phyloP scores from a whole-genome alignment of 2,329 filamentous ascomycete genomes.

The Neonectria magnoliae region DNA sequence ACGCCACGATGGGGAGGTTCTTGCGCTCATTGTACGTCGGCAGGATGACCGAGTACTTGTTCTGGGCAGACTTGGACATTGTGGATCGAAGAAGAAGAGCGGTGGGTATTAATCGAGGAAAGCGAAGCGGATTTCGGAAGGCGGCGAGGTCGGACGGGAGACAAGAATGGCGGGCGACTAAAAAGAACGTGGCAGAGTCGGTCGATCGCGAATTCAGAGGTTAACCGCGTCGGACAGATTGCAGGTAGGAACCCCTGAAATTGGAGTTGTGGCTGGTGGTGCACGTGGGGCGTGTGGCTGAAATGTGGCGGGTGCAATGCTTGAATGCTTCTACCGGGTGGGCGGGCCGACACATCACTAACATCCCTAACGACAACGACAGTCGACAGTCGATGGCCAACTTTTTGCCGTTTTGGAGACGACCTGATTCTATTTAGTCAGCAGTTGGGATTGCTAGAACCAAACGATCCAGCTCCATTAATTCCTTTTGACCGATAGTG shows the following conservation, averaged over 20 bases:
- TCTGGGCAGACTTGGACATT: constrained; percentile 60
- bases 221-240: constrained; percentile 41
- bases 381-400: not conserved
- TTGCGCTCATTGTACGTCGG: constrained; percentile 98
- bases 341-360: not conserved
- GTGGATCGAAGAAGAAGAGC: constrained; percentile 21
- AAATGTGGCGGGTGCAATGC: not conserved
- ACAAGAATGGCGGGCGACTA: constrained; percentile 27
- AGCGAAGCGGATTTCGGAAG: not conserved
- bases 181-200: constrained; percentile 41
- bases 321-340: not conserved
- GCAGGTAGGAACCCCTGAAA: constrained; percentile 39
- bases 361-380: not conserved
- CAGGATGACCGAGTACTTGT: constrained; percentile 97
- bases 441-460: not conserved
- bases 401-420: constrained; percentile 9
- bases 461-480: not conserved
- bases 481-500: not conserved
- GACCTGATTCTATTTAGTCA: not conserved
- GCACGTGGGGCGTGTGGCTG: not conserved
- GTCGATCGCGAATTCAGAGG: constrained; percentile 31
- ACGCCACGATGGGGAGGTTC: constrained; percentile 95
- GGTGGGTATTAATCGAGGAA: constrained; percentile 14
- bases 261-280: constrained; percentile 32
- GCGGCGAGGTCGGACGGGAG: not conserved